Conservation (phyloP, 2,329 filamentous ascomycete species). For the Shiraia sp. region DNA sequence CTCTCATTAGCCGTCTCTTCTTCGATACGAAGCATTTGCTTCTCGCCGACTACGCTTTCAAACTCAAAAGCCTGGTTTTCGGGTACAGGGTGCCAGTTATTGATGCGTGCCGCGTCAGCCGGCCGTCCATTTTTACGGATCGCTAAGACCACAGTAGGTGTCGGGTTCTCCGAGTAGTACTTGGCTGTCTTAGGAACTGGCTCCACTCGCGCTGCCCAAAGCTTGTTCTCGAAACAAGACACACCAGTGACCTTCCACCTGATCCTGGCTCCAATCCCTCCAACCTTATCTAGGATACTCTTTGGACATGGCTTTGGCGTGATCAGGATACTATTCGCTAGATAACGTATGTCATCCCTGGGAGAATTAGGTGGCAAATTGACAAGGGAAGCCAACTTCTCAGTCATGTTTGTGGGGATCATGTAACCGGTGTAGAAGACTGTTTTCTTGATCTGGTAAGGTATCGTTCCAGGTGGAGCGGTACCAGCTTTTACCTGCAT, state of each 20-base stretch:
- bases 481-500: constrained; percentile 54
- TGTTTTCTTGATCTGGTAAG: constrained; percentile 77
- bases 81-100: constrained; percentile 78
- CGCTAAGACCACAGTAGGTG: constrained; percentile 81
- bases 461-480: constrained; percentile 51
- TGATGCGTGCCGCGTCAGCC: constrained; percentile 78
- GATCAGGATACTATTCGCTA: constrained; percentile 92
- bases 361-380: constrained; percentile 64
- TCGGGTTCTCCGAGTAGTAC: constrained; percentile 76
- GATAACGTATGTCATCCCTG: constrained; percentile 74
- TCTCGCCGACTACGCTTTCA: constrained; percentile 84
- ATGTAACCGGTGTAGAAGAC: constrained; percentile 94
- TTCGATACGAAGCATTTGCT: constrained; percentile 80
- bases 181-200: constrained; percentile 68
- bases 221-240: constrained; percentile 73
- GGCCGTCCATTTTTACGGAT: constrained; percentile 75
- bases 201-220: constrained; percentile 84
- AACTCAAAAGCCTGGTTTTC: constrained; percentile 74
- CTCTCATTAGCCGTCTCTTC: constrained; percentile 65
- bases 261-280: constrained; percentile 82
- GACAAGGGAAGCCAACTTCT: constrained; percentile 72
- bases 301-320: constrained; percentile 74
- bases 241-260: constrained; percentile 81
- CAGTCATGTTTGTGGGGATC: constrained; percentile 71
- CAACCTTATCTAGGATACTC: constrained; percentile 77